A percentile compares a stretch with the other conserved stretches of the same genome.
Conservation (phyloP, 2,329 filamentous ascomycete species). For the Alternaria incomplexa region DNA sequence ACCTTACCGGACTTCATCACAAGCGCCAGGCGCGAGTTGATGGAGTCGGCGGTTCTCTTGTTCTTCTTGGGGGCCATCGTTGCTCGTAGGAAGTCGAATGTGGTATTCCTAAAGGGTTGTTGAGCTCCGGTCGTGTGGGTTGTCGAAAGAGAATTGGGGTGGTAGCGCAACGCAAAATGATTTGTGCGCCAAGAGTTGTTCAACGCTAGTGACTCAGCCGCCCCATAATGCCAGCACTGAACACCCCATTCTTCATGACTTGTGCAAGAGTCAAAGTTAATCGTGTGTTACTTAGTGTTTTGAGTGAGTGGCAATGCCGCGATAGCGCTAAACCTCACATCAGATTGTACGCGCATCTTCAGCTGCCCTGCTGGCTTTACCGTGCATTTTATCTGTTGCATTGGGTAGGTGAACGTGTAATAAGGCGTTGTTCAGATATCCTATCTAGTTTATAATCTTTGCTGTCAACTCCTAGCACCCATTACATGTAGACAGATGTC, state of each 20-base stretch:
- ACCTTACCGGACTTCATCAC: constrained; percentile 79
- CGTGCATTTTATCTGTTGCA: not conserved
- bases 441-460: not conserved
- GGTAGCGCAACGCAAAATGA: constrained; percentile 10
- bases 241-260: not conserved
- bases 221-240: not conserved
- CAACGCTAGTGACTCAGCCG: constrained; percentile 13
- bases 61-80: constrained; percentile 75
- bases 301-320: not conserved
- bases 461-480: not conserved
- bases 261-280: no score
- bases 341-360: not conserved
- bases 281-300: not conserved
- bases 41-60: constrained; percentile 86
- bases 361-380: not conserved
- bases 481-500: not conserved
- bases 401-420: not conserved
- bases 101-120: constrained; percentile 38
- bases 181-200: constrained; percentile 25
- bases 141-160: constrained; percentile 1
- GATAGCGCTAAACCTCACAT: not conserved
- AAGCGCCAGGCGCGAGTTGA: constrained; percentile 71
- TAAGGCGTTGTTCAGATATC: not conserved
- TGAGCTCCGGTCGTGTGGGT: constrained; percentile 41
- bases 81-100: constrained; percentile 46